These are phyloP conservation scores for Streptanthus diversifolius DNA, from an alignment of 345 rosid species.

Conservation along the genomic window DNA sequence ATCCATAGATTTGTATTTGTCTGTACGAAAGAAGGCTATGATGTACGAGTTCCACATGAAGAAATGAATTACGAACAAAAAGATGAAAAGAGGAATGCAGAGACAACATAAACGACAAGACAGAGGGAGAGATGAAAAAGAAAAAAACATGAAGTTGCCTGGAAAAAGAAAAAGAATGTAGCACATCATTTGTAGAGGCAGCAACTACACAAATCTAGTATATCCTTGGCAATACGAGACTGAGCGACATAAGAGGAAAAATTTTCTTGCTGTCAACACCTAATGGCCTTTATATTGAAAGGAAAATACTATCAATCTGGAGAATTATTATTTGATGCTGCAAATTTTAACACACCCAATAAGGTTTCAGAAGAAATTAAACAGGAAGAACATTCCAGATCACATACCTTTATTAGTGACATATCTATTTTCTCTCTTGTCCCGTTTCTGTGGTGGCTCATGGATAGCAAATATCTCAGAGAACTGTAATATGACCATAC, in stretches of 20 bases:
- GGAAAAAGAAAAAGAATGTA: not conserved
- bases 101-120: not conserved
- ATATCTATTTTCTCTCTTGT: conserved; percentile 61
- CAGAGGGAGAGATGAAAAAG: not conserved
- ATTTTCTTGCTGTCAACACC: not conserved
- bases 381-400: conserved; percentile 11
- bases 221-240: not conserved
- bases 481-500: conserved; percentile 73
- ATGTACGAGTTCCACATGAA: conserved; percentile 1
- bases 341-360: conserved; percentile 1
- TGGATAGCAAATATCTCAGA: conserved; percentile 97
- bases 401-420: conserved; percentile 56
- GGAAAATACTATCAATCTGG: not conserved
- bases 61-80: not conserved
- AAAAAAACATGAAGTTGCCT: conserved; percentile 1
- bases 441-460: conserved; percentile 60
- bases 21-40: conserved; percentile 43
- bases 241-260: not conserved
- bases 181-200: not conserved
- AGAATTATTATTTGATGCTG: conserved; percentile 1
- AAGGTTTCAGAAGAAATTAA: conserved; percentile 4
- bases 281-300: not conserved
- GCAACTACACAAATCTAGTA: not conserved
- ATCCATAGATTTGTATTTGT: conserved; percentile 53
- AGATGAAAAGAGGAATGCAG: conserved; percentile 9